Base-by-base conservation (phyloP, 441 rosid genomes). In the Populus tomentosa region DNA sequence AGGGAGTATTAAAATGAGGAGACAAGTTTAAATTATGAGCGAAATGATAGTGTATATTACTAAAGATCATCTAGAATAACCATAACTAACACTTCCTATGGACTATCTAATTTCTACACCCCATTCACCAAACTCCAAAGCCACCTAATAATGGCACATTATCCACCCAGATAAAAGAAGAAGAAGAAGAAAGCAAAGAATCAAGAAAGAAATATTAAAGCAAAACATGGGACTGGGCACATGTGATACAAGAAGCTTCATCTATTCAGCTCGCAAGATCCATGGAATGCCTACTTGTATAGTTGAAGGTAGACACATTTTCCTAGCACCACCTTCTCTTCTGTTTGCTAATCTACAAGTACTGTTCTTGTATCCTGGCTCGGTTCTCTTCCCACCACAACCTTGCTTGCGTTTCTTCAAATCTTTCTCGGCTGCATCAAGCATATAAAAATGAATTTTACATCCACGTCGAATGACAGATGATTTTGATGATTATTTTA, bases 381-480 rank as follows among this genome's bases (percentile, higher is more conserved):
- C 94, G 89, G 82, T 95, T 95, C 82, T 91, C 88, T 56, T 93
- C 98, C 99, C 98, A 95, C 99, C 99, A 95, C 78, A 89, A 42
- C 87, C 95, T 89, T 10, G 99, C 97, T 56, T 90, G 87, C 84
- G 79, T 88, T 80, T 95, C 98, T 30, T 93, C 97, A 61, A 95
- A 95, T 80, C 5, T 90, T 59, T 95, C 97, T 73, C 99, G 99
- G 85, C 99, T 95, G 94, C 91, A 85, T 73, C 78, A 73, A 32
- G 56, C 68, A 33, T 1, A 79, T 14, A 70, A 35, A 21, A 38
- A 3, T 13, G 7, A 38, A 35, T 35, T 35, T 35, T 36, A 68
- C 13, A 20, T 68, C 26, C 50, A 68, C 21, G 10, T 13, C n/a
- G 4, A 32, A 13, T 10, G 13, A 6, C 10, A 10, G 21, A 50